These are phyloP conservation scores for Jackrogersella multiformis DNA, from an alignment of 495 filamentous ascomycete species.

Conservation along the genomic window DNA sequence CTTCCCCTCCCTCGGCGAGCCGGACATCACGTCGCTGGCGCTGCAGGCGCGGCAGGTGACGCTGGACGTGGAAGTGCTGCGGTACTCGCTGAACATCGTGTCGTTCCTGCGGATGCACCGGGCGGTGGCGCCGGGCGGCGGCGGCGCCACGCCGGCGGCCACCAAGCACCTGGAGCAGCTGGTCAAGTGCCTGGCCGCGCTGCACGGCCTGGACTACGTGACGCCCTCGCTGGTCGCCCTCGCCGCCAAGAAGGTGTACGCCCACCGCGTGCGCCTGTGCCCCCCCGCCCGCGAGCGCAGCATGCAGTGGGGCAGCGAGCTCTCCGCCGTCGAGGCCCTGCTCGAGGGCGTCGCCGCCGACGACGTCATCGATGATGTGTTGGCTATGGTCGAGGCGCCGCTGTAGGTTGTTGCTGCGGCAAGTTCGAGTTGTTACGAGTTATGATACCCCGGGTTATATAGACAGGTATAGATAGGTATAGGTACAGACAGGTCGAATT, in stretches of 20 bases:
- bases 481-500: no score
- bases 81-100: conserved; percentile 86
- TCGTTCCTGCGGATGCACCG: conserved; percentile 87
- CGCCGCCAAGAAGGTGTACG: conserved; percentile 88
- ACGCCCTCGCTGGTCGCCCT: conserved; percentile 86
- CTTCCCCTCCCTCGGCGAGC: conserved; percentile 28
- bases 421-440: neutral
- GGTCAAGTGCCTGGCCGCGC: conserved; percentile 74
- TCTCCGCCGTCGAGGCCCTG: conserved; percentile 69
- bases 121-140: conserved; percentile 66
- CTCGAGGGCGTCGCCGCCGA: conserved; percentile 76
- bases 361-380: conserved; percentile 84
- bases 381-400: conserved; percentile 74
- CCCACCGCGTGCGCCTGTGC: conserved; percentile 79
- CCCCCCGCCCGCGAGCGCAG: conserved; percentile 79
- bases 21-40: conserved; percentile 52
- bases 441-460: conserved; percentile 35
- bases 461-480: no score
- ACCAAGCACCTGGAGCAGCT: conserved; percentile 79
- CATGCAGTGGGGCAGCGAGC: conserved; percentile 90
- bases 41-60: conserved; percentile 42
- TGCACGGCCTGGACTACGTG: conserved; percentile 82
- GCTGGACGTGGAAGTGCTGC: conserved; percentile 68
- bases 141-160: conserved; percentile 78
- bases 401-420: conserved; percentile 58